phyloP scores from a whole-genome alignment of 345 rosid genomes.

The Eucalyptus urophylla region DNA sequence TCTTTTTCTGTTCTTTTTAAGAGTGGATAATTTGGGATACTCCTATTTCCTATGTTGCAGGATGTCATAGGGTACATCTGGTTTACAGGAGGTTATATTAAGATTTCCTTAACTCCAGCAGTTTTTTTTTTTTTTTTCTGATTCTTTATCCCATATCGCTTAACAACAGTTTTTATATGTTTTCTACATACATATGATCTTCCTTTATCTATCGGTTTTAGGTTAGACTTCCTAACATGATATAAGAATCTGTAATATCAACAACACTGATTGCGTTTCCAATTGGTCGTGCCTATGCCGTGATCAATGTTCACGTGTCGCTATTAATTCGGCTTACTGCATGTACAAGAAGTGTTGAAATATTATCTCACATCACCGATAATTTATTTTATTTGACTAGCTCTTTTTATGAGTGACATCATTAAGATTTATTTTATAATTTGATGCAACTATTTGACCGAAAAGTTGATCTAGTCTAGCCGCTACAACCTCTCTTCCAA shows the following conservation, averaged over 20 bases:
- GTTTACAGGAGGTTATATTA: neutral
- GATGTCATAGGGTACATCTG: neutral
- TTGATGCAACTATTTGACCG: neutral
- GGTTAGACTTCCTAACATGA: neutral
- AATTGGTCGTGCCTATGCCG: neutral
- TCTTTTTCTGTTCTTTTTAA: neutral
- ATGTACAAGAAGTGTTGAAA: neutral
- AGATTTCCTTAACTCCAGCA: neutral
- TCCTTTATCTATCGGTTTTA: rapidly evolving
- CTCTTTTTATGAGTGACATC: neutral
- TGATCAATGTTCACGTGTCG: neutral
- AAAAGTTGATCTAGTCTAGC: neutral
- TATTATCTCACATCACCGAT: too few relatives aligned
- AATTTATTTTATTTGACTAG: neutral
- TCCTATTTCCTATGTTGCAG: neutral
- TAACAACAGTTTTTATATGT: neutral
- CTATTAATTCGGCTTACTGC: neutral
- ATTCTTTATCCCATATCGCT: rapidly evolving
- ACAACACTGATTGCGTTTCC: rapidly evolving
- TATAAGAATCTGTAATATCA: neutral
- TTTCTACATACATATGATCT: neutral
- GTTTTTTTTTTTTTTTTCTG: neutral
- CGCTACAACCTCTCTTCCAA: neutral
- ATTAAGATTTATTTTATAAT: neutral
- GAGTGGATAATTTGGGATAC: neutral